Conservation (phyloP, 2,329 filamentous ascomycete species). For the Ploettnerulaceae sp. region DNA sequence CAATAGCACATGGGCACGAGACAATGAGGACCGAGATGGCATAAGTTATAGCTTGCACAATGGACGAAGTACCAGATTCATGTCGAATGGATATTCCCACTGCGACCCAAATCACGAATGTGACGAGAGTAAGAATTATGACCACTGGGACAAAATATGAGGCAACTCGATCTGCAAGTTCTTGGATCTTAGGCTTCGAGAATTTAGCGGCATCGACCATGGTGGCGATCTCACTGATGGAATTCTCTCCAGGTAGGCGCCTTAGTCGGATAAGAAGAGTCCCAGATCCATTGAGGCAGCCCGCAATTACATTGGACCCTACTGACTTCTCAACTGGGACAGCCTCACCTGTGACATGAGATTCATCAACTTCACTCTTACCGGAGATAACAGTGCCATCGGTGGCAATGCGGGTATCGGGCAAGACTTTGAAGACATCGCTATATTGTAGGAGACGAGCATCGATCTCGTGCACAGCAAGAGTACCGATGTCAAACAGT, state of each 20-base stretch:
- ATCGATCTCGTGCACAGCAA: constrained; percentile 58
- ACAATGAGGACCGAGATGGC: constrained; percentile 64
- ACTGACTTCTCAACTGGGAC: constrained; percentile 54
- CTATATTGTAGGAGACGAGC: constrained; percentile 63
- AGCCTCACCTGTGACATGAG: constrained; percentile 72
- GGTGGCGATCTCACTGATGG: constrained; percentile 60
- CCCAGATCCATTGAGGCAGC: constrained; percentile 62
- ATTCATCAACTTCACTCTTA: constrained; percentile 65
- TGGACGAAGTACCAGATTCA: constrained; percentile 44
- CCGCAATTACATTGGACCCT: constrained; percentile 58
- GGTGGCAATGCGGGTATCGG: constrained; percentile 57
- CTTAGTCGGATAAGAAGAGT: constrained; percentile 53
- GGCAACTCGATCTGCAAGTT: constrained; percentile 63
- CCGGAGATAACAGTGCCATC: constrained; percentile 64
- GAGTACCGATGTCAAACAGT: constrained; percentile 36
- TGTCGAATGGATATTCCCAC: constrained; percentile 44
- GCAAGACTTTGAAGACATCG: constrained; percentile 59
- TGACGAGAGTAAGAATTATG: constrained; percentile 50
- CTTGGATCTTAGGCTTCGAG: constrained; percentile 63
- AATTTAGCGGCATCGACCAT: constrained; percentile 69
- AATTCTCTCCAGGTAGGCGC: constrained; percentile 64
- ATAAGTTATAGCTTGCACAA: constrained; percentile 61
- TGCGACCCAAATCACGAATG: constrained; percentile 63
- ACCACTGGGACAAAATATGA: constrained; percentile 66
- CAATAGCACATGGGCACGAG: constrained; percentile 75